Base-by-base conservation (phyloP, 2,329 filamentous ascomycete genomes). In the Apiospora pterosperma region DNA sequence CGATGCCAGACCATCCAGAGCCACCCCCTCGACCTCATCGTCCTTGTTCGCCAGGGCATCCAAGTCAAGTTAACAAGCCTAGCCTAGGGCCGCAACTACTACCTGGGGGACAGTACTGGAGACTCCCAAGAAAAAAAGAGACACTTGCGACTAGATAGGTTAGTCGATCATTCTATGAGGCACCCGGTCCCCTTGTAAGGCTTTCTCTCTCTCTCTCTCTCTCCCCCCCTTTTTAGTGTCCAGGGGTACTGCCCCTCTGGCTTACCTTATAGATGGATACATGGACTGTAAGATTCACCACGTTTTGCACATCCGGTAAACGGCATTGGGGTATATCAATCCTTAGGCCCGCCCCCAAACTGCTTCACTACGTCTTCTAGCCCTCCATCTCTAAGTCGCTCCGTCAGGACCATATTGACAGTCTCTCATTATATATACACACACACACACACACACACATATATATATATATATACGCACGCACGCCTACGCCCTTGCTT, bases 311-410 rank as follows among this genome's bases (percentile, higher is more conserved):
- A 55, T 34, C 48, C 48, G 48, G 48, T 55, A 63, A 48, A 34
- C 63, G 59, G 59, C 62, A 62, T 62, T 62, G 59, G 48, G 38
- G 52, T 72, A 71, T 72, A 73, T 70, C 64, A 68, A 67, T 69
- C 63, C 65, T 67, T 59, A 64, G 65, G 65, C 65, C 48, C 48
- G 48, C 68, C 71, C 71, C 70, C 67, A 70, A 68, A 66, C 52
- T 67, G 68, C 69, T 67, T 67, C 23, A 65, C 63, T 28, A 44
- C 21, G 31, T 48, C 68, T 66, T 66, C 68, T 36, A 70, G 68
- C 67, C 70, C 65, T 55, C 67, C 70, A 69, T 69, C 66, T 67
- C 61, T 62, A 68, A 61, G 65, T 65, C 58, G 28, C 63, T 64
- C 44, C 59, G 65, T 63, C 59, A 59, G 42, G 36, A 52, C 58